phyloP scores from a whole-genome alignment of 2,329 filamentous ascomycete genomes.

The Colletotrichum phormii region DNA sequence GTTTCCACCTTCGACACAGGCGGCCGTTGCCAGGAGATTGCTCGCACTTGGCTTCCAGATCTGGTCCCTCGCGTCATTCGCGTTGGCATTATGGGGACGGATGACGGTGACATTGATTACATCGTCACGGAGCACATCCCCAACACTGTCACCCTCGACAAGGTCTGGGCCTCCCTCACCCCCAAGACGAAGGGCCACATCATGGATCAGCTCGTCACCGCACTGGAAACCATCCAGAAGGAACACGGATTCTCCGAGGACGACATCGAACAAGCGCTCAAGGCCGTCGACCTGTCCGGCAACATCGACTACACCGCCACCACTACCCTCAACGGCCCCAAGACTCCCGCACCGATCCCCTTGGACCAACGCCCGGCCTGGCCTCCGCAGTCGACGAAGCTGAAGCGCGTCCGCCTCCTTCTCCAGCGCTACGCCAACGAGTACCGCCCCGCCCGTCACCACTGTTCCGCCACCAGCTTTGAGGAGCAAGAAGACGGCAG shows the following conservation, averaged over 20 bases:
- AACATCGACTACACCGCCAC: slow-evolving; percentile 5
- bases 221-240: neutral
- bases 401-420: neutral
- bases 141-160: neutral
- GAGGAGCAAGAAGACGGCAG: neutral
- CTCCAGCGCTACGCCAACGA: neutral
- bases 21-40: slow-evolving; percentile 9
- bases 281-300: neutral
- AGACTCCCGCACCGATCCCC: neutral
- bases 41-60: neutral
- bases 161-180: slow-evolving; percentile 4
- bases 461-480: neutral
- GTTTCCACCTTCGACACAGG: neutral
- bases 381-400: neutral
- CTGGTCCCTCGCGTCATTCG: slow-evolving; percentile 15
- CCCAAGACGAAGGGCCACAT: neutral
- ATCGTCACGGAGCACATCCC: slow-evolving; percentile 5
- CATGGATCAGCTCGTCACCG: neutral
- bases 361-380: neutral
- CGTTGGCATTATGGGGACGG: neutral
- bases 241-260: neutral
- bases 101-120: neutral
- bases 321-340: neutral
- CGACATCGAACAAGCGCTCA: neutral
- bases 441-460: neutral